Conservation (phyloP, 2,329 filamentous ascomycete species). For the Colletotrichum gigasporum region DNA sequence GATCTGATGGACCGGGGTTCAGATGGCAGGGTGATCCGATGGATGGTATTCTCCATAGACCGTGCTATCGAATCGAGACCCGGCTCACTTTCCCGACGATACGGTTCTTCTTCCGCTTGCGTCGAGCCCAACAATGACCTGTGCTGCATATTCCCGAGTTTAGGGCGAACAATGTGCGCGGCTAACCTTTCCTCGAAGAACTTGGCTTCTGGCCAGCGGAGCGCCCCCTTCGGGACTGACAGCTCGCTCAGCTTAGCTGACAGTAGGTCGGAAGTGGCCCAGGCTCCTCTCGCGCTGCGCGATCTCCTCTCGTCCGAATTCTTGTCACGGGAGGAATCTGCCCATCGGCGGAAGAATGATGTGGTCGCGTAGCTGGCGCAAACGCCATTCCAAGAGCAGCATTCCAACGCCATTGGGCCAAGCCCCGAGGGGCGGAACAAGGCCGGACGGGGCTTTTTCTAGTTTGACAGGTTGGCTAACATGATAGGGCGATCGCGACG, state of each 20-base stretch:
- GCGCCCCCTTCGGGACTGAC: conserved; percentile 11
- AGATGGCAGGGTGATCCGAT: background rate
- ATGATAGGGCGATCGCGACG: background rate
- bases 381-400: conserved; percentile 18
- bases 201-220: background rate
- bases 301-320: background rate
- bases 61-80: background rate
- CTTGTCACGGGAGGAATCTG: background rate
- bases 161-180: background rate
- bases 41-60: background rate
- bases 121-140: conserved; percentile 4
- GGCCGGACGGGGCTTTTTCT: background rate
- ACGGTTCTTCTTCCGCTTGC: conserved; percentile 12
- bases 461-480: background rate
- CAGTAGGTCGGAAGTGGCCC: background rate
- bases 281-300: background rate
- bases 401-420: conserved; percentile 5
- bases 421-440: background rate
- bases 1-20: background rate
- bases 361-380: conserved; percentile 2
- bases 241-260: no score
- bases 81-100: background rate
- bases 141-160: conserved; percentile 19
- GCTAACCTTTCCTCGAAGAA: conserved; percentile 11
- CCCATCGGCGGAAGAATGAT: background rate